Percentiles rank a stretch among this genome's conserved stretches.
These are phyloP conservation scores for Gamarada debralockiae DNA, from an alignment of 495 filamentous ascomycete genomes.

Conservation along the genomic window DNA sequence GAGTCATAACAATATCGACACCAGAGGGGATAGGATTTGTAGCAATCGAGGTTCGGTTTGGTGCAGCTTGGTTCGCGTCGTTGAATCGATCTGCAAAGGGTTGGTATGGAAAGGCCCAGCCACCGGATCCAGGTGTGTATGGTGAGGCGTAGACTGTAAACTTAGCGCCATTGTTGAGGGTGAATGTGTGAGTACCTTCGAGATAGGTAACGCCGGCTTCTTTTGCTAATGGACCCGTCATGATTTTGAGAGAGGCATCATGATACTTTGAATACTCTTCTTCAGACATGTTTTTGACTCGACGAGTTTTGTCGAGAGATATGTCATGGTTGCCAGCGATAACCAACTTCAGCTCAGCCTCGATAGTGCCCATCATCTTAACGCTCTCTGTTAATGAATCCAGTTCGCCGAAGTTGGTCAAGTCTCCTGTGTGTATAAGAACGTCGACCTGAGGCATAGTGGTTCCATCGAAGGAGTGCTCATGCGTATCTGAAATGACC, in stretches of 20 bases:
- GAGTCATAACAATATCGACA: conserved; percentile 67
- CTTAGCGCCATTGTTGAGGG: conserved; percentile 50
- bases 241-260: conserved; percentile 27
- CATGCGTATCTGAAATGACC: conserved; percentile 18
- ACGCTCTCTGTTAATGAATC: conserved; percentile 50
- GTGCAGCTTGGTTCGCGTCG: conserved; percentile 19
- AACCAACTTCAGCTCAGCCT: conserved; percentile 70
- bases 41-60: conserved; percentile 28
- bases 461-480: conserved; percentile 13
- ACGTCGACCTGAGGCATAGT: conserved; percentile 41
- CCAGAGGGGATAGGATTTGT: conserved; percentile 35
- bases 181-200: conserved; percentile 55
- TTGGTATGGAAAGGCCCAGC: conserved; percentile 61
- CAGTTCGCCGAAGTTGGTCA: conserved; percentile 47
- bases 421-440: conserved; percentile 69
- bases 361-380: conserved; percentile 46
- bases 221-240: conserved; percentile 43
- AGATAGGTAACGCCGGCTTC: conserved; percentile 56
- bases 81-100: conserved; percentile 40
- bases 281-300: conserved; percentile 1
- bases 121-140: conserved; percentile 56
- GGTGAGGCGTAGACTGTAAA: conserved; percentile 68
- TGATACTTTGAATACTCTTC: conserved; percentile 20
- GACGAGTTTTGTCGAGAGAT: conserved; percentile 53
- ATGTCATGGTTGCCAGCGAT: conserved; percentile 84